Conservation (phyloP, 2,329 filamentous ascomycete species). For the Colletotrichum musicola region DNA sequence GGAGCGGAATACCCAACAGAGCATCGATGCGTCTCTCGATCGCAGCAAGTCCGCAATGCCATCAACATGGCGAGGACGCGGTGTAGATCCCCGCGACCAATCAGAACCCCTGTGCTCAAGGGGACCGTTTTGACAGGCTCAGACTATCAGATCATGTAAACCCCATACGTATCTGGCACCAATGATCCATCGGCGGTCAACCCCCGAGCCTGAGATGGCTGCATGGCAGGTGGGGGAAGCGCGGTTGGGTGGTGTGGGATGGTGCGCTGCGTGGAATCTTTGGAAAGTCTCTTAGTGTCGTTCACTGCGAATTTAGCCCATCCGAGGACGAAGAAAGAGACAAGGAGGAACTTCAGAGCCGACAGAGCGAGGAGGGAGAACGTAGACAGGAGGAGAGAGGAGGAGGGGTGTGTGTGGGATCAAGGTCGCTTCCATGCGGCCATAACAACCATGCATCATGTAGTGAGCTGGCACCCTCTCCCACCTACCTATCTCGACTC, state of each 20-base stretch:
- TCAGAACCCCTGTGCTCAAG: background rate
- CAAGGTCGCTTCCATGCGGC: too few relatives aligned
- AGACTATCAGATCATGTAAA: constrained; percentile 17
- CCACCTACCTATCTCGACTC: background rate
- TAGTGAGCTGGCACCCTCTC: background rate
- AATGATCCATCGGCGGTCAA: constrained; percentile 9
- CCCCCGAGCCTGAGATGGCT: background rate
- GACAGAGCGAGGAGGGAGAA: too few relatives aligned
- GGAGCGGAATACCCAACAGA: background rate
- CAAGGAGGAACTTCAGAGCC: too few relatives aligned
- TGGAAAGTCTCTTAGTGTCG: too few relatives aligned
- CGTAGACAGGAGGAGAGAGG: too few relatives aligned
- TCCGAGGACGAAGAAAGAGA: too few relatives aligned
- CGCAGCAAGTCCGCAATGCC: background rate
- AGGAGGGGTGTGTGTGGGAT: too few relatives aligned
- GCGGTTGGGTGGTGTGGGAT: too few relatives aligned
- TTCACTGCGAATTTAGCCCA: too few relatives aligned
- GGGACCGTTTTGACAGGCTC: too few relatives aligned
- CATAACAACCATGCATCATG: too few relatives aligned
- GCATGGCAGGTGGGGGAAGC: background rate
- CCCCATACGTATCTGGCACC: constrained; percentile 3
- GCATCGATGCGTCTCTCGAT: background rate
- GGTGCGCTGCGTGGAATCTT: too few relatives aligned
- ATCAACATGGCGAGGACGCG: background rate
- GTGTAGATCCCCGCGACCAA: background rate